Percentiles rank a stretch among this genome's conserved stretches.
Evolutionary conservation across 331 rosid species (phyloP).

Genomic region (Cydonia oblonga): DNA sequence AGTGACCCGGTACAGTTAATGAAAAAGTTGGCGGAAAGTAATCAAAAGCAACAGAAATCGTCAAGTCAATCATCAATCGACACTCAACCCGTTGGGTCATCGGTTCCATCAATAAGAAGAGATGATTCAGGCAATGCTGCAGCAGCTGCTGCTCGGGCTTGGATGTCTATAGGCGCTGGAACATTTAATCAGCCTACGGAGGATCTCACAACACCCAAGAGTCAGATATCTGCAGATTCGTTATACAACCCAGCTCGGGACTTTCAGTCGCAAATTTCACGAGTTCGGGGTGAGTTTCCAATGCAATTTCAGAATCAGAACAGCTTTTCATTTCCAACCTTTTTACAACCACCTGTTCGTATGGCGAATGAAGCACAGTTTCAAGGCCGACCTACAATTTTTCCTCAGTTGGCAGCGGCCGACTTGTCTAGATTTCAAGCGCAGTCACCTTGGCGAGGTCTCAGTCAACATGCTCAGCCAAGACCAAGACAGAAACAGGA

Average conservation of each 20-base stretch:
- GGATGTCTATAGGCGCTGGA: slow-evolving; percentile 87
- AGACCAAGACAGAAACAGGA: slow-evolving; percentile 64
- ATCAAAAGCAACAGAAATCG: slow-evolving; percentile 40
- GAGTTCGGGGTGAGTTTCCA: slow-evolving; percentile 42
- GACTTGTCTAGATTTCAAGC: slow-evolving; percentile 62
- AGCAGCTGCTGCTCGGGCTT: slow-evolving; percentile 69
- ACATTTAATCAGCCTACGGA: slow-evolving; percentile 50
- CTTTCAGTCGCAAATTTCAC: slow-evolving; percentile 44
- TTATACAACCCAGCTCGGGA: slow-evolving; percentile 48
- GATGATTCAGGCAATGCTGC: slow-evolving; percentile 59
- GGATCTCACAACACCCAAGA: slow-evolving; percentile 37
- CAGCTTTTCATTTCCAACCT: slow-evolving; percentile 43
- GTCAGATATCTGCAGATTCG: slow-evolving; percentile 55
- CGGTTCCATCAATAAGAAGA: slow-evolving; percentile 42
- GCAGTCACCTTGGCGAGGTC: slow-evolving; percentile 59
- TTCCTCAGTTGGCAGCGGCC: slow-evolving; percentile 45
- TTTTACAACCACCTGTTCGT: slow-evolving; percentile 36
- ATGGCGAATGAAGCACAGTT: slow-evolving; percentile 33
- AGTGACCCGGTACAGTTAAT: slow-evolving; percentile 47
- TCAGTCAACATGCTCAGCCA: slow-evolving; percentile 47
- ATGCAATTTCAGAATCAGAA: slow-evolving; percentile 47
- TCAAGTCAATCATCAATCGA: slow-evolving; percentile 33
- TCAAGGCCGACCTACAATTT: slow-evolving; percentile 39
- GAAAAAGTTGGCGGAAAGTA: slow-evolving; percentile 49
- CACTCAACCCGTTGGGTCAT: slow-evolving; percentile 28